Base-by-base conservation (phyloP, 352 stramenopile species). In the Phytophthora pisi region DNA sequence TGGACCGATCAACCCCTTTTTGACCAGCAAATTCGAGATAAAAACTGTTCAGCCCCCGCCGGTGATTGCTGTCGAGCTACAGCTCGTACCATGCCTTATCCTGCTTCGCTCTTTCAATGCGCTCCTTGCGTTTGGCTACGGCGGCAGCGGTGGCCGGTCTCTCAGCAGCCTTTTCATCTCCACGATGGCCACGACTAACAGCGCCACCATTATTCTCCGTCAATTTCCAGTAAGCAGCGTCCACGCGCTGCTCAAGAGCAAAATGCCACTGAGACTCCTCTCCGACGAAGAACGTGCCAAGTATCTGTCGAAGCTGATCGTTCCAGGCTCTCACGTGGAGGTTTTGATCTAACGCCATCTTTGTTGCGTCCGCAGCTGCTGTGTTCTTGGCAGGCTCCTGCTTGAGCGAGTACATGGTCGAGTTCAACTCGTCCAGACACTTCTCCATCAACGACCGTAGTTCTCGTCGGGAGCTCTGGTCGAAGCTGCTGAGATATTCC, bases 41-140 rank as follows among this genome's bases (percentile, higher is more conserved):
- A 15, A 24, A 16, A 42, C 10, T 20, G 40, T 47, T 8, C 2
- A 47, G 40, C 30, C 30, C 40, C 13, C 16, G 40, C 40, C 40
- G 16, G 16, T 20, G 16, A 18, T 15, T 43, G 10, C 40, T 9
- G 11, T 24, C 26, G 53, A 7, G 5, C 30, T 68, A 74, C 47
- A 69, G 53, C 30, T 73, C 54, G 23, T 75, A 68, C 49, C 70
- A 74, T 0, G 43, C 42, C 8, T 69, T 75, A 42, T 73, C 62
- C 23, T 72, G 62, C 23, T 78, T 78, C 18, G 59, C 62, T 28
- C 57, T 75, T 54, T 74, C 52, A 13, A 78, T 68, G 20, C 59
- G 52, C 20, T 78, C 58, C 46, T 66, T 78, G 20, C 71, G 71
- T 23, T 74, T 73, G 6, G 49, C 55, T 28, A 76, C 45, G n/a